Conservation (phyloP, 1,284 basidiomycete genomes). For the Earliella scabrosa region DNA sequence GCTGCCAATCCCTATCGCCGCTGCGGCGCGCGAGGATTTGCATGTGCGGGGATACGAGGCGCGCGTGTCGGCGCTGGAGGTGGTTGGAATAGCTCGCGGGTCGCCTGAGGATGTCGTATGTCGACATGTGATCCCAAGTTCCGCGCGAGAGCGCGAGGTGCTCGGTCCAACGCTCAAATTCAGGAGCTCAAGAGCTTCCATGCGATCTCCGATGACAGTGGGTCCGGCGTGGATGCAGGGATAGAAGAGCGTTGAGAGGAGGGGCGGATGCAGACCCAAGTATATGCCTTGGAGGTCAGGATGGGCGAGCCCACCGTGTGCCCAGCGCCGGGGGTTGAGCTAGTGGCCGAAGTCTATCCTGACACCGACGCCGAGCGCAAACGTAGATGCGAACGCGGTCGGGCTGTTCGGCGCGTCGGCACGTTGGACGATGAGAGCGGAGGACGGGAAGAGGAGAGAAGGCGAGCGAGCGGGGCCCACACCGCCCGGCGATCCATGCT, state of each 20-base stretch:
- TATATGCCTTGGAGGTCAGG: neutral
- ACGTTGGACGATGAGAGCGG: neutral
- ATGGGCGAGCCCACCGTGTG: neutral
- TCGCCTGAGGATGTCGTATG: too few species aligned
- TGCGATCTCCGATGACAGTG: too few species aligned
- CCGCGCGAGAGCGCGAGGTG: too few species aligned
- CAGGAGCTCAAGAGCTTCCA: too few species aligned
- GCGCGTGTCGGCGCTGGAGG: too few species aligned
- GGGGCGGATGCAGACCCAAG: neutral
- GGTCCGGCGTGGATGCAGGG: too few species aligned
- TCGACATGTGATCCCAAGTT: too few species aligned
- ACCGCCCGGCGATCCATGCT: constrained; percentile 14
- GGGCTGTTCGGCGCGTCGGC: neutral
- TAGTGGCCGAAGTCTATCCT: neutral
- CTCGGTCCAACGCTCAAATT: too few species aligned
- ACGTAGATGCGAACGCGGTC: neutral
- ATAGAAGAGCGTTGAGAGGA: too few species aligned
- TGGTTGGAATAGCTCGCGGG: too few species aligned
- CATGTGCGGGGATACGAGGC: too few species aligned
- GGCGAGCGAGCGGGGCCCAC: neutral
- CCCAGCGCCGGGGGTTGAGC: neutral
- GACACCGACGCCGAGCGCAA: neutral
- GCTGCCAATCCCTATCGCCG: neutral
- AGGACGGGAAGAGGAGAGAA: neutral
- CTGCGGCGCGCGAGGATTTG: too few species aligned